Base-by-base conservation (phyloP, 2,329 filamentous ascomycete genomes). In the Colletotrichum paranaense region DNA sequence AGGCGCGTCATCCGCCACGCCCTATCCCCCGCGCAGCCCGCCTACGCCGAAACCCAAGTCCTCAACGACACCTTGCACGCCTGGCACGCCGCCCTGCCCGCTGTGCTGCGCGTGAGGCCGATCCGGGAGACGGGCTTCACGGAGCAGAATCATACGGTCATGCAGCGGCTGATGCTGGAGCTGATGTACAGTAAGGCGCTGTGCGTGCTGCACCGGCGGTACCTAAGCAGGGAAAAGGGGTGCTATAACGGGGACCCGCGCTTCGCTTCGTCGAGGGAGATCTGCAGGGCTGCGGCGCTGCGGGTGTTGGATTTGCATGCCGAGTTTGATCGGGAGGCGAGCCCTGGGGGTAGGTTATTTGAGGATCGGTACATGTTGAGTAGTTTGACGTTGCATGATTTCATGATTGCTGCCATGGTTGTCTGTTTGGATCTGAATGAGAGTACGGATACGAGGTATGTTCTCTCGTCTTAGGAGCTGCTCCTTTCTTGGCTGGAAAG, bases 401-500 rank as follows among this genome's bases (percentile, higher is more conserved):
- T 90, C 73, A 79, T 91, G 30, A 84, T 91, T 22, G 89, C 89
- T 0, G 86, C 88, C 14, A 91, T 91, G 88, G 86, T 91, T 53
- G 76, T 91, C 6, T 91, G 88, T 69, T 78, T 91, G 3, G 86
- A 88, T 74, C 78, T 88, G 14, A 82, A 81, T 28, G 84, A 86
- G 74, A 82, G 82, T 22, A 75, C 76, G 32, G 79, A 82, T 24
- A 81, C 80, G 74, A 81, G 77, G 85, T 85, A 79, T 75, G 80
- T 67, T 11, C 32, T 26, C 1, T 28, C 22, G 35, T 24, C 22
- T 55, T 64, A 22, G 30, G 30, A 32, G 30, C 30, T 32, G 30
- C 30, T 32, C 30, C 2, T 28, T 16, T 11, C 11, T 22, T 32
- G 42, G 1, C 19, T 4, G 42, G 19, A n/a, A 49, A n/a, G 24